Conservation (phyloP, 768 basidiomycete species). For the Hirschioporus abietinus region DNA sequence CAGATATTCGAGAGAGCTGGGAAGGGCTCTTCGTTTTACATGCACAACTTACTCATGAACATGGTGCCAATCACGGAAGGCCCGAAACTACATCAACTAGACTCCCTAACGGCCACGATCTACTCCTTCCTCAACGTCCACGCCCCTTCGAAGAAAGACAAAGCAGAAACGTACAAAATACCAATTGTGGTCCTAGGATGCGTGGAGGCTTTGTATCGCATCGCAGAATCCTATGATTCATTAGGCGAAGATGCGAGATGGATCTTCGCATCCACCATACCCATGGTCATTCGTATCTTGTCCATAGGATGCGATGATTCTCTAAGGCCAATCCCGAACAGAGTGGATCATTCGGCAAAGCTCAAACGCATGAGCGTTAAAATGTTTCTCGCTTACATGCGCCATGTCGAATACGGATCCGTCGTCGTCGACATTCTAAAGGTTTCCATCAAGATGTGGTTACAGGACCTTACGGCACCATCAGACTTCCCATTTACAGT, state of each 20-base stretch:
- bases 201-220: not conserved
- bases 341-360: not conserved
- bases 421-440: not conserved
- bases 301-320: too few species aligned
- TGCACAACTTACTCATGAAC: not conserved
- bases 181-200: not conserved
- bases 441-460: not conserved
- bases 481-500: not conserved
- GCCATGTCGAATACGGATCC: not conserved
- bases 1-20: not conserved
- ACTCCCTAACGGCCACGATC: not conserved
- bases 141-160: not conserved
- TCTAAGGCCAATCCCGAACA: not conserved
- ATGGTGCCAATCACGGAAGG: not conserved
- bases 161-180: not conserved
- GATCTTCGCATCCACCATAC: too few species aligned
- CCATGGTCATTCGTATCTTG: too few species aligned
- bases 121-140: not conserved
- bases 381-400: not conserved
- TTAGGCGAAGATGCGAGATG: too few species aligned
- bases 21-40: not conserved
- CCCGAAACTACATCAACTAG: not conserved
- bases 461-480: not conserved
- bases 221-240: not conserved
- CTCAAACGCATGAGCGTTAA: not conserved